These are phyloP conservation scores for Aquilaria yunnanensis DNA, from an alignment of 345 rosid genomes.

Conservation along the genomic window DNA sequence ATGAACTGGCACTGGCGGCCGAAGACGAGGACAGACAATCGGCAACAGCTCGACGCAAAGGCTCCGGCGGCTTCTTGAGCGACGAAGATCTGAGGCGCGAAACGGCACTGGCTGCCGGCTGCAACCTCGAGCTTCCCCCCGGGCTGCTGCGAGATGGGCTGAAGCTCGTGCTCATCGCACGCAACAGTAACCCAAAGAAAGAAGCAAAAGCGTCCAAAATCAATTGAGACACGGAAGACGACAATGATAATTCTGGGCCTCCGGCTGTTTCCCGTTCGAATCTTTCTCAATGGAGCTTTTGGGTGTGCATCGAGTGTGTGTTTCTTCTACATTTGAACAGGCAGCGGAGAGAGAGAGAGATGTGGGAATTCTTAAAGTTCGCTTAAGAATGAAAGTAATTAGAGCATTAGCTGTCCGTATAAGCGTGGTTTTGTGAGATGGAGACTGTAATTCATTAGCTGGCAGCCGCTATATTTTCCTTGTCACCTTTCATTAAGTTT, in stretches of 20 bases:
- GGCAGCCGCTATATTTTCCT: constrained; percentile 27
- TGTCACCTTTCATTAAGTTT: background rate
- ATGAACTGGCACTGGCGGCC: constrained; percentile 38
- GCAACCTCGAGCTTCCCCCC: constrained; percentile 59
- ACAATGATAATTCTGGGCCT: background rate
- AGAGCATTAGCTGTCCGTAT: constrained; percentile 24
- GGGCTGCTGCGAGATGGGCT: constrained; percentile 71
- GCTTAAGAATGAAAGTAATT: background rate
- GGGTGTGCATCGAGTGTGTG: background rate
- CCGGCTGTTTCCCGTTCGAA: background rate
- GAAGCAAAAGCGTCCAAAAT: background rate
- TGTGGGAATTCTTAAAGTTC: constrained; percentile 17
- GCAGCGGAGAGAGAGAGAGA: background rate
- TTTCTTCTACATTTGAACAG: constrained; percentile 24
- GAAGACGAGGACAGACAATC: constrained; percentile 65
- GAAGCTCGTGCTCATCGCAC: constrained; percentile 41
- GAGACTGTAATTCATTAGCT: constrained; percentile 26
- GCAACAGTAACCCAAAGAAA: background rate
- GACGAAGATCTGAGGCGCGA: constrained; percentile 89
- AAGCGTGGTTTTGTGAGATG: constrained; percentile 19
- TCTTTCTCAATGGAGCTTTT: background rate
- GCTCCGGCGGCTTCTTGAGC: constrained; percentile 89
- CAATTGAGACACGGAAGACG: background rate
- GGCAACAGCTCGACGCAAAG: constrained; percentile 84
- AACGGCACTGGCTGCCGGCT: constrained; percentile 31